These are phyloP conservation scores for Suillus paluster DNA, from an alignment of 768 basidiomycete genomes.

Conservation along the genomic window DNA sequence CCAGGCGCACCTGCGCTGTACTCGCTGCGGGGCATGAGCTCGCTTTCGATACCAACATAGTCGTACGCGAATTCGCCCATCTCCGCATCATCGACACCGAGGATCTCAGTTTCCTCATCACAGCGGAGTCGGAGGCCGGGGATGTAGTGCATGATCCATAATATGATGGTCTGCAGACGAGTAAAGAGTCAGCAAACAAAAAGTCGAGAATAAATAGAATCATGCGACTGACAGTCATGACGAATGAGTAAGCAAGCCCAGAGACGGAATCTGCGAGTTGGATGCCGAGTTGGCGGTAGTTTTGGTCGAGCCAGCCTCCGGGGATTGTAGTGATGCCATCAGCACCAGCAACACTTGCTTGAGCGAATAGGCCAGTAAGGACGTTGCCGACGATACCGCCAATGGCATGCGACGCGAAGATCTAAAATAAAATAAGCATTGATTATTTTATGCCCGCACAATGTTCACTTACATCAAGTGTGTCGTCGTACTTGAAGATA, in stretches of 20 bases:
- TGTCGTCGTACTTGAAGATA: slow-evolving; percentile 73
- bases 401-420: slow-evolving; percentile 84
- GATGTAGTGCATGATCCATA: slow-evolving; percentile 88
- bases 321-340: slow-evolving; percentile 70
- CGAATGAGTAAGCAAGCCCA: slow-evolving; percentile 72
- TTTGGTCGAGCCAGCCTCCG: slow-evolving; percentile 89
- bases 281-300: slow-evolving; percentile 82
- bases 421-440: slow-evolving; percentile 45
- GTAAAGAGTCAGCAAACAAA: not conserved
- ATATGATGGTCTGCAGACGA: slow-evolving; percentile 64
- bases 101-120: slow-evolving; percentile 65
- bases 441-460: slow-evolving; percentile 1
- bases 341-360: slow-evolving; percentile 74
- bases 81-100: slow-evolving; percentile 90
- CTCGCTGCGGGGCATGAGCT: slow-evolving; percentile 40
- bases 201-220: not conserved
- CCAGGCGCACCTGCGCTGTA: slow-evolving; percentile 30
- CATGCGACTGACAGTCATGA: slow-evolving; percentile 62
- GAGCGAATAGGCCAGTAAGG: slow-evolving; percentile 88
- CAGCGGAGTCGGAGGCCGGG: slow-evolving; percentile 79
- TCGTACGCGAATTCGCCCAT: slow-evolving; percentile 92
- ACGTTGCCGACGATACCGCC: slow-evolving; percentile 84
- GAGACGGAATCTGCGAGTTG: slow-evolving; percentile 79
- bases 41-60: slow-evolving; percentile 75
- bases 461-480: slow-evolving; percentile 64